Evolutionary conservation across 2,329 filamentous ascomycete genomes (phyloP).

Genomic region (Westerdykella ornata): DNA sequence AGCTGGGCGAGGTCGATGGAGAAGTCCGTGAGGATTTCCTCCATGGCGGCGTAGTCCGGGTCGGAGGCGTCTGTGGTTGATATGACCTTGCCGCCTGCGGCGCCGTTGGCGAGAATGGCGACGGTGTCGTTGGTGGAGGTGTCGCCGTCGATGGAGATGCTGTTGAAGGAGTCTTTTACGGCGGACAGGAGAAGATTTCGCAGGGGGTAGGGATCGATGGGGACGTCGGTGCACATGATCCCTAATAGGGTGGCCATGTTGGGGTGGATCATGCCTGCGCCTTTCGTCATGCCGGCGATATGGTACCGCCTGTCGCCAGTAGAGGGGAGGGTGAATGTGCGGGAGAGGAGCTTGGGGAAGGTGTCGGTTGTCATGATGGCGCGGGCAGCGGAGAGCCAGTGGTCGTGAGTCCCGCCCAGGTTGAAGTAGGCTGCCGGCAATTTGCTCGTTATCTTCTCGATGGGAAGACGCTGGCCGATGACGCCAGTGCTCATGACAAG

Average conservation of each 20-base stretch:
- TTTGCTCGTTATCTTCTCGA: slow-evolving; percentile 77
- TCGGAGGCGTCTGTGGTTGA: slow-evolving; percentile 44
- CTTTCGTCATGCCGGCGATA: slow-evolving; percentile 94
- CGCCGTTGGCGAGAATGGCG: slow-evolving; percentile 89
- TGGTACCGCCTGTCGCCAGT: slow-evolving; percentile 69
- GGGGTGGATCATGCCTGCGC: slow-evolving; percentile 97
- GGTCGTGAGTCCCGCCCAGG: slow-evolving; percentile 67
- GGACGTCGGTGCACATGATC: slow-evolving; percentile 85
- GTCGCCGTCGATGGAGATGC: slow-evolving; percentile 93
- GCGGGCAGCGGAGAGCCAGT: slow-evolving; percentile 80
- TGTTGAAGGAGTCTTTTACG: slow-evolving; percentile 84
- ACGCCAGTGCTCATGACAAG: slow-evolving; percentile 98
- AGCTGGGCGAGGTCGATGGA: slow-evolving; percentile 81
- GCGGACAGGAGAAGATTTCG: slow-evolving; percentile 64
- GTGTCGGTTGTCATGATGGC: slow-evolving; percentile 98
- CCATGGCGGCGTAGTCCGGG: slow-evolving; percentile 65
- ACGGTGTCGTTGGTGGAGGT: slow-evolving; percentile 97
- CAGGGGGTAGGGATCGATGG: slow-evolving; percentile 62
- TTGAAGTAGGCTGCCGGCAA: slow-evolving; percentile 69
- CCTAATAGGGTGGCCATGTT: slow-evolving; percentile 97
- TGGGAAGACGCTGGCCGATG: slow-evolving; percentile 89
- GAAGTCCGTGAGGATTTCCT: slow-evolving; percentile 65
- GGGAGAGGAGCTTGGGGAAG: slow-evolving; percentile 90
- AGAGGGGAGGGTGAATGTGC: slow-evolving; percentile 75
- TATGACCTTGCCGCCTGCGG: slow-evolving; percentile 66